Percentiles rank a stretch among this genome's conserved stretches.
phyloP scores from a whole-genome alignment of 148 eudicot species.

The Limonium bicolor region DNA sequence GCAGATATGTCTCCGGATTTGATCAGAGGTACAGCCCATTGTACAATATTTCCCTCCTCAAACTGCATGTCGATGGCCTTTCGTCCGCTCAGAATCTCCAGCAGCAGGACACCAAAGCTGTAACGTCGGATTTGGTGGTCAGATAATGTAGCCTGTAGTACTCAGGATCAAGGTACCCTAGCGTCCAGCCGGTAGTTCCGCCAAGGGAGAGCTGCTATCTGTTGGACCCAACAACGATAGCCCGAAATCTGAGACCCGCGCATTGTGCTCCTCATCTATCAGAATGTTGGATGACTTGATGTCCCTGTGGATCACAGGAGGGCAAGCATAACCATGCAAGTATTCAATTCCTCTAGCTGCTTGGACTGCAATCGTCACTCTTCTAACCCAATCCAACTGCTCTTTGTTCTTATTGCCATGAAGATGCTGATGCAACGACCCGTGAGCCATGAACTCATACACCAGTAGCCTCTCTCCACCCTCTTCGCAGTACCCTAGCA shows the following conservation, averaged over 20 bases:
- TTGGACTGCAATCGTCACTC: conserved; percentile 92
- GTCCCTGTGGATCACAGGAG: conserved; percentile 89
- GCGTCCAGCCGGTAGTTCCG: conserved; percentile 96
- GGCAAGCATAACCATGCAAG: conserved; percentile 94
- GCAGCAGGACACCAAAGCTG: conserved; percentile 85
- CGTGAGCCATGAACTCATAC: conserved; percentile 94
- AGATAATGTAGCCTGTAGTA: conserved; percentile 93
- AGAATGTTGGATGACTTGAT: conserved; percentile 89
- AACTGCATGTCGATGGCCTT: conserved; percentile 87
- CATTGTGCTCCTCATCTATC: conserved; percentile 91
- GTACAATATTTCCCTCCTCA: conserved; percentile 88
- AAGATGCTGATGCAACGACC: conserved; percentile 77
- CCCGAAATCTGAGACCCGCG: conserved; percentile 91
- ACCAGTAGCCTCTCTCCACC: conserved; percentile 78
- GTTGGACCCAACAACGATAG: conserved; percentile 76
- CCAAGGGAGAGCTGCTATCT: conserved; percentile 75
- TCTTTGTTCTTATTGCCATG: conserved; percentile 63
- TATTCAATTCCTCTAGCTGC: conserved; percentile 95
- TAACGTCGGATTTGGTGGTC: conserved; percentile 93
- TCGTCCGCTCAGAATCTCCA: conserved; percentile 82
- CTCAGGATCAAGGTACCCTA: conserved; percentile 90
- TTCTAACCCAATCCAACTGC: conserved; percentile 75
- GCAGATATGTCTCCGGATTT: conserved; percentile 45
- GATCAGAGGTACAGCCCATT: conserved; percentile 90
- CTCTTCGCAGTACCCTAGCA: conserved; percentile 94